Conservation (phyloP, 495 filamentous ascomycete genomes). For the Xylaria grammica region DNA sequence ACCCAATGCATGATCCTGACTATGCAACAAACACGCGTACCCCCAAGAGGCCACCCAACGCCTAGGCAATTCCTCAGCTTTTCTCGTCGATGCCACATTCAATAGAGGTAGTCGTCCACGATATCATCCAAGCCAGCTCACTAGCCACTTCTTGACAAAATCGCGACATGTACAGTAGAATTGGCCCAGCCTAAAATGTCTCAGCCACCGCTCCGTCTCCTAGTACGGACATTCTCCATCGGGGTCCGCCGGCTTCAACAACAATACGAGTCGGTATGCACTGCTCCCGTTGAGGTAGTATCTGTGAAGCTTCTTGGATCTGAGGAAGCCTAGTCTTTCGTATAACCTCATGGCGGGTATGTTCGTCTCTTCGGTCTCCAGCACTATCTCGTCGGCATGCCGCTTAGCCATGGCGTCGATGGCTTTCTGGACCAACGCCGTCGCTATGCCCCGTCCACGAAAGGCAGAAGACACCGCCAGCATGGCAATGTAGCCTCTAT, state of each 20-base stretch:
- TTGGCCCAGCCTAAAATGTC: too few relatives aligned
- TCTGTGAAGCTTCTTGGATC: conserved; percentile 90
- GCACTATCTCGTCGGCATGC: conserved; percentile 90
- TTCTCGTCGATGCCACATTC: conserved; percentile 8
- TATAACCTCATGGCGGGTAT: conserved; percentile 91
- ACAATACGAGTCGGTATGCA: conserved; percentile 85
- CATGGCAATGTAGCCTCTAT: conserved; percentile 98
- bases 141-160: too few relatives aligned
- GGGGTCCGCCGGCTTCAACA: conserved; percentile 64
- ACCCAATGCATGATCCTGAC: conserved; percentile 20
- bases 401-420: conserved; percentile 88
- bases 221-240: conserved; percentile 33
- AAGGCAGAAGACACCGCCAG: conserved; percentile 80
- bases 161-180: too few relatives aligned
- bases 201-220: conserved; percentile 24
- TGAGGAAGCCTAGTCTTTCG: conserved; percentile 88
- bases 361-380: conserved; percentile 97
- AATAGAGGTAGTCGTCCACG: background rate
- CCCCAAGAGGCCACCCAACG: conserved; percentile 3
- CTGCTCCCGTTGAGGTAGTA: conserved; percentile 98
- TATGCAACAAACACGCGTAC: conserved; percentile 2
- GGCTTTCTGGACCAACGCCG: conserved; percentile 83
- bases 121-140: background rate
- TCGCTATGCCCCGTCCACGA: conserved; percentile 88
- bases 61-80: background rate